phyloP scores from a whole-genome alignment of 176 grass and related monocot genomes.

The Elaeis guineensis region DNA sequence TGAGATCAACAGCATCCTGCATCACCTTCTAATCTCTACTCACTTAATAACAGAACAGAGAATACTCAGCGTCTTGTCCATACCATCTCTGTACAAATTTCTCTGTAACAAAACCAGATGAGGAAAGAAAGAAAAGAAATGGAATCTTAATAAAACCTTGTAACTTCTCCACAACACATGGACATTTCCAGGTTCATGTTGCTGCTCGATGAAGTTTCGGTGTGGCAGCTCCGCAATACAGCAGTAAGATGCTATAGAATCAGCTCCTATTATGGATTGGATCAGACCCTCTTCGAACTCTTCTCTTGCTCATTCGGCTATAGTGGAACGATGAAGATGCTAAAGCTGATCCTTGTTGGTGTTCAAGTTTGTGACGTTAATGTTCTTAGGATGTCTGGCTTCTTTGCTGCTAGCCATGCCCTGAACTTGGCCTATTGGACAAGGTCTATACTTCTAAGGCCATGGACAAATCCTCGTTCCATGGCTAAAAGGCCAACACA shows the following conservation, averaged over 20 bases:
- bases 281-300: conserved; percentile 28
- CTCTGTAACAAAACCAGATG: neutral
- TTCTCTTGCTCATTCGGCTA: conserved; percentile 18
- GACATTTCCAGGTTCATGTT: too few relatives aligned
- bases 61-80: neutral
- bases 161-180: too few relatives aligned
- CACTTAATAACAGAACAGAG: too few relatives aligned
- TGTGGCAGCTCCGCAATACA: too few relatives aligned
- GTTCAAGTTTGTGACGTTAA: conserved; percentile 1
- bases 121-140: neutral
- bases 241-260: neutral
- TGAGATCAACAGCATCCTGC: too few relatives aligned
- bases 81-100: neutral
- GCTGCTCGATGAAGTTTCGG: too few relatives aligned
- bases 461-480: conserved; percentile 14
- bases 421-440: too few relatives aligned
- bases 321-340: conserved; percentile 6
- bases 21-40: too few relatives aligned
- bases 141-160: neutral
- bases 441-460: conserved; percentile 10
- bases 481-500: conserved; percentile 12
- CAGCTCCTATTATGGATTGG: conserved; percentile 28
- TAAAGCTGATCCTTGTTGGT: neutral
- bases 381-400: conserved; percentile 9
- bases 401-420: conserved; percentile 1